Base-by-base conservation (phyloP, 2,329 filamentous ascomycete species). In the Alternaria longipes region DNA sequence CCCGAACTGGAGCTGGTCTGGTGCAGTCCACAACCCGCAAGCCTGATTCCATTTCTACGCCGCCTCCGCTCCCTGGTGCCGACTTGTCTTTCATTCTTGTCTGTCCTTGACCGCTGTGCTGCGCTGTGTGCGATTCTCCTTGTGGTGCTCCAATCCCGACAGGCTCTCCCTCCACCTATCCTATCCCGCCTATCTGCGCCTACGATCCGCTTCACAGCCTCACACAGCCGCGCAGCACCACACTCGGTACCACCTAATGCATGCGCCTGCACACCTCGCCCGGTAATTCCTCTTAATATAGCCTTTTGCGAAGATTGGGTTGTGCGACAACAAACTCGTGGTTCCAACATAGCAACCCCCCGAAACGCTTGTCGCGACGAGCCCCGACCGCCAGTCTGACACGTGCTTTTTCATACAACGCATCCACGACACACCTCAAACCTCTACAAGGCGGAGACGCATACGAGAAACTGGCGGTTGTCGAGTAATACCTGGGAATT, bases 21-120 rank as follows among this genome's bases (percentile, higher is more conserved):
- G 30, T 41, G 45, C 42, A 56, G 26, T 56, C 54, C 45, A 38
- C 51, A 46, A 44, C 50, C 49, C 55, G 55, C 50, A 53, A 24
- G 44, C 59, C 41, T 54, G 42, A 55, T 57, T 58, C 41, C 60
- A 54, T 59, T 55, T 58, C 62, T 54, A 54, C 55, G 59, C 56
- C 44, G 58, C 60, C 60, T 55, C 53, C 54, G 49, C 57, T 56
- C 41, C 41, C 36, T 54, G 45, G 26, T 49, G 22, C 47, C 44
- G 44, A 47, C 41, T 49, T 46, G 46, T 55, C 54, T 65, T 53
- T 46, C 51, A 57, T 62, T 61, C 60, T 44, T 56, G 58, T 61
- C 56, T 50, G 34, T 64, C 60, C 49, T 64, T 63, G 56, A 52
- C 52, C 44, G 44, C 34, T 56, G 56, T 38, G 47, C 24, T 56